These are phyloP conservation scores for Taphrina communis DNA, from an alignment of 1,139 yeast species.

Conservation along the genomic window DNA sequence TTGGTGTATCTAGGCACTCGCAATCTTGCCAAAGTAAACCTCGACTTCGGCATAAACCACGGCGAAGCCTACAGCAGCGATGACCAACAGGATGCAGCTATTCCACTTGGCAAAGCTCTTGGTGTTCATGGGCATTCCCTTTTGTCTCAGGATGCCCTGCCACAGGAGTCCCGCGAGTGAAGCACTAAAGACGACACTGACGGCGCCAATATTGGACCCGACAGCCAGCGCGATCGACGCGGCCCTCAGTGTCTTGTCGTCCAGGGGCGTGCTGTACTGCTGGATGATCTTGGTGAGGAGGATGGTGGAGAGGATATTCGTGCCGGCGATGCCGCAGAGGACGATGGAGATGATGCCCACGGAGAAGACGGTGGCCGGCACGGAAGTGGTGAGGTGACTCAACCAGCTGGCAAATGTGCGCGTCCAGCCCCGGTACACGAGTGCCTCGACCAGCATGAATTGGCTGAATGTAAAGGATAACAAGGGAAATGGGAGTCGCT, in stretches of 20 bases:
- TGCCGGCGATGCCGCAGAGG: slow-evolving; percentile 40
- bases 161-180: slow-evolving; percentile 41
- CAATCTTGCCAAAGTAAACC: slow-evolving; percentile 39
- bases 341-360: slow-evolving; percentile 35
- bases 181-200: slow-evolving; percentile 35
- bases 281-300: slow-evolving; percentile 37
- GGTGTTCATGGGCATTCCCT: slow-evolving; percentile 30
- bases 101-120: slow-evolving; percentile 39
- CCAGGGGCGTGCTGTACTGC: slow-evolving; percentile 15
- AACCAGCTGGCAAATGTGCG: slow-evolving; percentile 38
- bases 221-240: slow-evolving; percentile 37
- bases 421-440: slow-evolving; percentile 41
- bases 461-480: slow-evolving; percentile 40
- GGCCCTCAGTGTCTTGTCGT: slow-evolving; percentile 15
- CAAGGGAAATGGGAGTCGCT: slow-evolving; percentile 38
- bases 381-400: slow-evolving; percentile 9
- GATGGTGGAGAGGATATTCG: slow-evolving; percentile 39
- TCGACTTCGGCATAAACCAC: slow-evolving; percentile 40
- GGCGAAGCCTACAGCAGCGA: slow-evolving; percentile 28
- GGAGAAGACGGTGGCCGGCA: slow-evolving; percentile 34
- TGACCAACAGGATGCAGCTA: slow-evolving; percentile 4
- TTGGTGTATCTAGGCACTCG: not conserved
- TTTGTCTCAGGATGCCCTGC: slow-evolving; percentile 33
- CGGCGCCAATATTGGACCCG: slow-evolving; percentile 40
- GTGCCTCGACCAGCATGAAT: slow-evolving; percentile 42